phyloP scores from a whole-genome alignment of 352 stramenopile species.

The Aphanomyces astaci region DNA sequence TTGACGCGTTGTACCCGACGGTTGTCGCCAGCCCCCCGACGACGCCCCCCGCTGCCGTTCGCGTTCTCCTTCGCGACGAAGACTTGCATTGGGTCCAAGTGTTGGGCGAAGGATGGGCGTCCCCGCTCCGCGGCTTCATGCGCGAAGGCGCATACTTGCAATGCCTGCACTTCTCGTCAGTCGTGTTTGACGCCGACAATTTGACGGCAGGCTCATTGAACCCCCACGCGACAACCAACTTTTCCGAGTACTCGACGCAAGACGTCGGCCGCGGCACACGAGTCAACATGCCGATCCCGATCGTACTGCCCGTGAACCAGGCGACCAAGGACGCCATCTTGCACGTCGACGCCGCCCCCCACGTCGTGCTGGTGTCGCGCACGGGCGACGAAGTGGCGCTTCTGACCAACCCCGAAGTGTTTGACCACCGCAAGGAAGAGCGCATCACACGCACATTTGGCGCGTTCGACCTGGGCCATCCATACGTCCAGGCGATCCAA shows the following conservation, averaged over 20 bases:
- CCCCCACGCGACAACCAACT: constrained; percentile 87
- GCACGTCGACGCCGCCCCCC: constrained; percentile 35
- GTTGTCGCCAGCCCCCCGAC: constrained; percentile 24
- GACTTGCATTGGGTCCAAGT: constrained; percentile 98
- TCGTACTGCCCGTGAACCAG: constrained; percentile 92
- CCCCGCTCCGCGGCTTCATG: constrained; percentile 96
- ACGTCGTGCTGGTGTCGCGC: constrained; percentile 91
- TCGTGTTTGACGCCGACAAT: constrained; percentile 95
- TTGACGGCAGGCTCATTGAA: constrained; percentile 78
- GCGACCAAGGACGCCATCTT: constrained; percentile 89
- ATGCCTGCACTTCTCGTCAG: constrained; percentile 95
- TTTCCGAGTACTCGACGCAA: constrained; percentile 83
- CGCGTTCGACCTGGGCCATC: constrained; percentile 92
- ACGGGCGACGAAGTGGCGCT: constrained; percentile 92
- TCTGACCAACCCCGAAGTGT: constrained; percentile 92
- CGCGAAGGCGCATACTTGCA: constrained; percentile 94
- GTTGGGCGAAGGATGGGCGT: constrained; percentile 95
- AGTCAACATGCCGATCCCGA: constrained; percentile 95
- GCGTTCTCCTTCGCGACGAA: constrained; percentile 94
- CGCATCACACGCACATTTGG: constrained; percentile 96
- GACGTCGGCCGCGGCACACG: constrained; percentile 78
- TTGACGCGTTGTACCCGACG: constrained; percentile 50
- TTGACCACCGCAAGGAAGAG: constrained; percentile 96
- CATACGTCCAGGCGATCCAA: constrained; percentile 96
- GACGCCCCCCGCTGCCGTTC: constrained; percentile 22